Conservation (phyloP, 108 stramenopile species). For the Cafeteria roenbergensis region DNA sequence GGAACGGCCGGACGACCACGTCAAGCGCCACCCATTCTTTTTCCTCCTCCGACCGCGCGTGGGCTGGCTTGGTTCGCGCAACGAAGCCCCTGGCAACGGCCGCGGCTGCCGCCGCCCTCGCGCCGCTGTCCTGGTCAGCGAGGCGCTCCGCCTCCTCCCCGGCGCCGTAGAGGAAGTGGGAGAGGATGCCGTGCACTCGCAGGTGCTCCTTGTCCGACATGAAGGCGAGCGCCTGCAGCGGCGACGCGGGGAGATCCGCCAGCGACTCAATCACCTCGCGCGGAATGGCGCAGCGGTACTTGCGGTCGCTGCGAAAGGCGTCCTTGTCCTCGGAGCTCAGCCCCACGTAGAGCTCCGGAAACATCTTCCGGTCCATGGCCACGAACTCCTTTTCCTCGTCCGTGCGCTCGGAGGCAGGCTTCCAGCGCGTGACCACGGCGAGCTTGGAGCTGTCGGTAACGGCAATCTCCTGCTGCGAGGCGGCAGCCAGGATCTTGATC, state of each 20-base stretch:
- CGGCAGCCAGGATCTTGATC: no score
- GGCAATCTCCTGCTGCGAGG: no score
- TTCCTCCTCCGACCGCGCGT: neutral
- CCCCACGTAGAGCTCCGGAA: neutral
- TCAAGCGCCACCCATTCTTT: neutral
- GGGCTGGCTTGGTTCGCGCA: neutral
- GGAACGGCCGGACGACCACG: neutral
- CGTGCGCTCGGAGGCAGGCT: neutral
- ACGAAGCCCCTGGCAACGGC: constrained; percentile 2
- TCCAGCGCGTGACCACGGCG: neutral
- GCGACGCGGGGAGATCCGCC: neutral
- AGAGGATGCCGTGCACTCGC: neutral
- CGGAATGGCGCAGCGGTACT: neutral
- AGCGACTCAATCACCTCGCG: neutral
- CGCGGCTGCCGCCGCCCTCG: neutral
- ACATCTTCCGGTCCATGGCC: neutral
- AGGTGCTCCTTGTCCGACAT: neutral
- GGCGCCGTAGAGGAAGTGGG: neutral
- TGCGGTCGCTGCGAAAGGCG: neutral
- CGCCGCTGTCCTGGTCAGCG: neutral
- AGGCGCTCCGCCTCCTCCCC: neutral
- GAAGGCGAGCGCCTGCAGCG: neutral
- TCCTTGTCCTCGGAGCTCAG: neutral
- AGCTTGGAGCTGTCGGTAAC: neutral
- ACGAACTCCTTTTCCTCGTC: neutral